These are phyloP conservation scores for Fusarium veterinarium DNA, from an alignment of 2,329 filamentous ascomycete genomes.

Conservation along the genomic window DNA sequence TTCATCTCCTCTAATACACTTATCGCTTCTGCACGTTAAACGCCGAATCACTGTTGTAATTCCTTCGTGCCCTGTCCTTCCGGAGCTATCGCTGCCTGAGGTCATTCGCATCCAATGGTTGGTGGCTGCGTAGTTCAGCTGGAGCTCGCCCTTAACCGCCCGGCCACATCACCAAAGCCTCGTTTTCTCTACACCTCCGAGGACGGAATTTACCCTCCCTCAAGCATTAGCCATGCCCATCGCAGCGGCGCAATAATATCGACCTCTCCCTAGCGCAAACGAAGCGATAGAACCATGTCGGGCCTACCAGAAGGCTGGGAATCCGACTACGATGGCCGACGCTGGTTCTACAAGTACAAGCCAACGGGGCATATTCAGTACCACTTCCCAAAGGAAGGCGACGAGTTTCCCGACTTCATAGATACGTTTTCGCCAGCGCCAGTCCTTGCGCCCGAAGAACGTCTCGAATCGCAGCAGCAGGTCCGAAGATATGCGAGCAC, in stretches of 20 bases:
- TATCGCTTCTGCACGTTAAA: neutral
- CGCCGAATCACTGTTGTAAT: neutral
- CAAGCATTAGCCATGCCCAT: slow-evolving; percentile 23
- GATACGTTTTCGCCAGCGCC: slow-evolving; percentile 52
- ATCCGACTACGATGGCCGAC: slow-evolving; percentile 66
- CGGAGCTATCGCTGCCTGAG: slow-evolving; percentile 13
- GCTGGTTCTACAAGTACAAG: slow-evolving; percentile 69
- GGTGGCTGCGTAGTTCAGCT: slow-evolving; percentile 25
- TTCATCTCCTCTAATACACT: neutral
- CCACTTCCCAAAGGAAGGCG: slow-evolving; percentile 66
- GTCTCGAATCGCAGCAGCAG: slow-evolving; percentile 64
- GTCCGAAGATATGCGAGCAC: slow-evolving; percentile 51
- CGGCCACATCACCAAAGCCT: slow-evolving; percentile 27
- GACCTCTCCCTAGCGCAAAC: slow-evolving; percentile 1
- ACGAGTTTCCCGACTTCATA: slow-evolving; percentile 67
- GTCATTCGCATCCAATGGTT: slow-evolving; percentile 23
- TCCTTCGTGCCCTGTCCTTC: slow-evolving; percentile 18
- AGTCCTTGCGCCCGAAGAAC: slow-evolving; percentile 63
- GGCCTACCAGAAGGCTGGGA: slow-evolving; percentile 66
- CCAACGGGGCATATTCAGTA: slow-evolving; percentile 66
- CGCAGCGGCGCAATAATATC: slow-evolving; percentile 28
- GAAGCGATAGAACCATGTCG: slow-evolving; percentile 41
- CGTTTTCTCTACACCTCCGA: slow-evolving; percentile 6
- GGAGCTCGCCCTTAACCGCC: slow-evolving; percentile 23
- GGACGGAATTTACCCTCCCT: neutral